These are phyloP conservation scores for Beauveria pseudobassiana DNA, from an alignment of 2,329 filamentous ascomycete species.

Conservation along the genomic window DNA sequence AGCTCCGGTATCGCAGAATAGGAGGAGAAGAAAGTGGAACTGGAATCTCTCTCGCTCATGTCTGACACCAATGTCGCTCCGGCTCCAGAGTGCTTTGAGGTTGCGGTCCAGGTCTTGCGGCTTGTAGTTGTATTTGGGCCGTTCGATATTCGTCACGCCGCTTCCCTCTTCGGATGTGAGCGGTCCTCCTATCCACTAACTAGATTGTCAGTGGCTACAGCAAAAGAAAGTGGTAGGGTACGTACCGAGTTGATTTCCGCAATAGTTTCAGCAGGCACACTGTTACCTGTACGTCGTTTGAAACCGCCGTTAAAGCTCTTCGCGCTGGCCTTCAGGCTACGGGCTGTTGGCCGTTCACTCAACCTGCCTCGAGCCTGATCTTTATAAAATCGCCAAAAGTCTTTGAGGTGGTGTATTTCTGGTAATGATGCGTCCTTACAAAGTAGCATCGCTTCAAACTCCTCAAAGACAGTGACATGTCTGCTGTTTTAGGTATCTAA, in stretches of 20 bases:
- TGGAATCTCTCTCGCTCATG: not conserved
- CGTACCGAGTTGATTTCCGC: not conserved
- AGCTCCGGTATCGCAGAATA: slow-evolving; percentile 3
- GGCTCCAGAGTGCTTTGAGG: not conserved
- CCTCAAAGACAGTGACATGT: not conserved
- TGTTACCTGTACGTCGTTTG: not conserved
- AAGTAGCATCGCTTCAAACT: not conserved
- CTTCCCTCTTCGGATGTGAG: not conserved
- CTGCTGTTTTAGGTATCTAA: not conserved
- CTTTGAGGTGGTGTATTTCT: not conserved
- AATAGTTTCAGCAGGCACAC: not conserved
- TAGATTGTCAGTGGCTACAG: not conserved
- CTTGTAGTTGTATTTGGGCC: slow-evolving; percentile 3
- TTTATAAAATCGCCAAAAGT: slow-evolving; percentile 4
- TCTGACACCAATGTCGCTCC: not conserved
- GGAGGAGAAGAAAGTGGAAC: not conserved
- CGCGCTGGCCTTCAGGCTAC: not conserved
- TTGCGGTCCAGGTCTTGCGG: not conserved
- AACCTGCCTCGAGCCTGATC: not conserved
- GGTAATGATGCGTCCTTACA: not conserved
- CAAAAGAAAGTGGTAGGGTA: not conserved
- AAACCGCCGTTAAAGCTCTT: slow-evolving; percentile 2
- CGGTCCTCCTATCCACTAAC: not conserved
- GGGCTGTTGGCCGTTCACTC: not conserved
- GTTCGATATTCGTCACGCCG: not conserved